Evolutionary conservation across 2,329 filamentous ascomycete genomes (phyloP), one percentile per base, ranked within the genome.

Genomic region (Scolecobasidium constrictum): DNA sequence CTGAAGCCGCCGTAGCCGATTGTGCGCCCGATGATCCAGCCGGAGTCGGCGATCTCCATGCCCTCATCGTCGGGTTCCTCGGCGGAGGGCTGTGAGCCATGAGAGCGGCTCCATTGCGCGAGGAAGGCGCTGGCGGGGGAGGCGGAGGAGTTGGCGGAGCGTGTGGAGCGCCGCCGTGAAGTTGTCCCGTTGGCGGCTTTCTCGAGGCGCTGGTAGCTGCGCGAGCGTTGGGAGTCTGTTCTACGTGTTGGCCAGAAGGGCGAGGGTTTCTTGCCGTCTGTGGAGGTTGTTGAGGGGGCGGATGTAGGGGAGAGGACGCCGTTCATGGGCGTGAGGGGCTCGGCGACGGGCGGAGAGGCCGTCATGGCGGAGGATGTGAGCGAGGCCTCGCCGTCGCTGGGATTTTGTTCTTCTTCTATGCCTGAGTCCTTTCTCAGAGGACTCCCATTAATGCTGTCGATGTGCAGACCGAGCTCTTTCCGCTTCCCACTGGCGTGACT

Each of bases 1-100:
- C 77, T 80, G 56, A 82, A 82, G 3, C 78, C 78, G 19, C 78
- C 78, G 48, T 67, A 74, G 3, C 76, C 78, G 46, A 83, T 76
- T 46, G 77, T 72, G 49, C 78, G 77, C 38, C 78, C 78, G 40
- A 83, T 73, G 22, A 83, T 75, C 56, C 81, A 83, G 48, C 79
- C 75, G 41, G 72, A 62, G 37, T 67, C 69, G 34, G 77, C 78
- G 37, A 83, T 73, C 46, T 78, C 72, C 54, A 82, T 77, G 3
- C 78, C 78, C 61, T 82, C 78, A 38, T 79, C 75, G 53, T 83
- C 78, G 11, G 76, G 77, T 46, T 77, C 67, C 41, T 54, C 62
- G 52, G 55, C 55, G 26, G n/a, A 7, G 45, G 61, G 65, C 42
- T 53, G 67, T 42, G 46, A 55, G 44, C 39, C 57, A 52, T 36